Evolutionary conservation across 306 rosid genomes (phyloP).

Genomic region (Chamaecrista fasciculata): DNA sequence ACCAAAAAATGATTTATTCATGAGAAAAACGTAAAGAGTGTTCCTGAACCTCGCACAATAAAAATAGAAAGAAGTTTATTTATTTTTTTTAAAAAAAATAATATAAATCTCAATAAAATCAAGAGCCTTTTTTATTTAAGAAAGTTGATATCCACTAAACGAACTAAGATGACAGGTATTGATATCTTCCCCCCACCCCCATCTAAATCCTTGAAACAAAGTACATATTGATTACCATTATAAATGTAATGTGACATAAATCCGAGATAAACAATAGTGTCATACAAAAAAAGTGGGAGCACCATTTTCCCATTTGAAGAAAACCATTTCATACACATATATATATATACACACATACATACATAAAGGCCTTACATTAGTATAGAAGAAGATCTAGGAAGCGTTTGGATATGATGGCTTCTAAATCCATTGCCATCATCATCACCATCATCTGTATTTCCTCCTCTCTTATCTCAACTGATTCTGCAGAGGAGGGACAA

Average conservation of each 20-base stretch:
- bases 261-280: background rate
- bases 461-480: constrained; percentile 8
- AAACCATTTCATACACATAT: background rate
- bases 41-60: too few species aligned
- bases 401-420: constrained; percentile 35
- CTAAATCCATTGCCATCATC: constrained; percentile 19
- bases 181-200: too few species aligned
- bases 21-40: too few species aligned
- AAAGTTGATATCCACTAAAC: too few species aligned
- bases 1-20: too few species aligned
- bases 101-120: too few species aligned
- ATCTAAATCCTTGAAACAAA: background rate
- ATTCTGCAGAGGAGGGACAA: constrained; percentile 20
- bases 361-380: constrained; percentile 21
- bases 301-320: background rate
- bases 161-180: too few species aligned
- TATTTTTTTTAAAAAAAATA: too few species aligned
- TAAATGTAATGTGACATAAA: background rate
- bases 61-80: too few species aligned
- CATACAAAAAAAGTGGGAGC: background rate
- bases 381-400: background rate
- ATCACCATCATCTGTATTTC: constrained; percentile 28
- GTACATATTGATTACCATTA: background rate
- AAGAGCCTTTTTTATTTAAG: too few species aligned
- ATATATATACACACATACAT: too few species aligned